Evolutionary conservation across 2,329 filamentous ascomycete genomes (phyloP).

Genomic region (Ceratocystis variospora): DNA sequence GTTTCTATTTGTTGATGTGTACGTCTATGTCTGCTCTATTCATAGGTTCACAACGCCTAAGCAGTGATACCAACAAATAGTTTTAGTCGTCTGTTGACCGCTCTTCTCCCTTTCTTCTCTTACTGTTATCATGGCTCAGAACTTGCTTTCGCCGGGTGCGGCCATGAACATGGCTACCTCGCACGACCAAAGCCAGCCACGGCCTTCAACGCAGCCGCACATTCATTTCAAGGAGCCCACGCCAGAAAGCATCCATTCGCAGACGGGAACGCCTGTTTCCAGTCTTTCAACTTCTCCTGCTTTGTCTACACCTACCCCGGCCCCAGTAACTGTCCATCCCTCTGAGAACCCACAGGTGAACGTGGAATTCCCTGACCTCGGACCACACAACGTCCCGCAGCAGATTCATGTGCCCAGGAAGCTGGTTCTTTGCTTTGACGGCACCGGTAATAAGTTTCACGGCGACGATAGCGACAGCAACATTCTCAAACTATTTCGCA

Average conservation of each 20-base stretch:
- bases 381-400: not conserved
- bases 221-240: not conserved
- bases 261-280: not conserved
- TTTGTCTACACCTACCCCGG: not conserved
- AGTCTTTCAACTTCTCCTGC: not conserved
- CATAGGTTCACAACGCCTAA: not conserved
- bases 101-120: not conserved
- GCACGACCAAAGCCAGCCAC: not conserved
- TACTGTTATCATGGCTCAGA: not conserved
- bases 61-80: not conserved
- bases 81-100: not conserved
- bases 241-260: not conserved
- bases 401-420: slow-evolving; percentile 28
- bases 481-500: slow-evolving; percentile 57
- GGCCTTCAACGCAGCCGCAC: not conserved
- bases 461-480: slow-evolving; percentile 51
- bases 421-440: slow-evolving; percentile 48
- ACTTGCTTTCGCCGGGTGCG: not conserved
- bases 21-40: not conserved
- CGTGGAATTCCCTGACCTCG: not conserved
- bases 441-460: slow-evolving; percentile 50
- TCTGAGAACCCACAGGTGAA: slow-evolving; percentile 1
- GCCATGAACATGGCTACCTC: not conserved
- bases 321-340: not conserved
- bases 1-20: not conserved